These are phyloP conservation scores for Nemania sp. DNA, from an alignment of 2,329 filamentous ascomycete species.

Conservation along the genomic window DNA sequence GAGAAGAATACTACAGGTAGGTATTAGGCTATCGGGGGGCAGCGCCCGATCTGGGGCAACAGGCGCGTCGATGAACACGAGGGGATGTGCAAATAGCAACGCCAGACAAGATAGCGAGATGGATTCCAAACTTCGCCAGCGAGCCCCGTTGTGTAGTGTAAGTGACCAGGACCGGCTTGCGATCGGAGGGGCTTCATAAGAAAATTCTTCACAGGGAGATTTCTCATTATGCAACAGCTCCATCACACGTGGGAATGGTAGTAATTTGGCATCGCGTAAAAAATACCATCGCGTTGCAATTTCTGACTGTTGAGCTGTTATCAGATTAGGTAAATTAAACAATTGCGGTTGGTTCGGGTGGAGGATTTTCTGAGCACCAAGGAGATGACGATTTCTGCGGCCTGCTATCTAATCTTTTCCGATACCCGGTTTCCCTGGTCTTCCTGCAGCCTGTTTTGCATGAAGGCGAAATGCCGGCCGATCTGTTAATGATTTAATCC, in stretches of 20 bases:
- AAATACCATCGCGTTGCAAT: not conserved
- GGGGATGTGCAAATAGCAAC: not conserved
- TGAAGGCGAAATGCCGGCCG: constrained; percentile 18
- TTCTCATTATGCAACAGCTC: constrained; percentile 5
- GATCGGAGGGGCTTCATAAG: constrained; percentile 12
- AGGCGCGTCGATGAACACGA: not conserved
- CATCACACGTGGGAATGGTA: constrained; percentile 15
- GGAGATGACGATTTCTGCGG: constrained; percentile 4
- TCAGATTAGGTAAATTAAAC: constrained; percentile 38
- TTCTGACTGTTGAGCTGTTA: constrained; percentile 8
- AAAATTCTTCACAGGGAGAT: constrained; percentile 2
- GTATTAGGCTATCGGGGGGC: not conserved
- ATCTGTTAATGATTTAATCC: constrained; percentile 7
- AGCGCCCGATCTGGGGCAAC: not conserved
- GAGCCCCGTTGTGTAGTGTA: too few species aligned
- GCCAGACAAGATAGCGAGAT: not conserved
- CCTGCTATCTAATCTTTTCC: constrained; percentile 14
- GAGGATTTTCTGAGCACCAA: constrained; percentile 16
- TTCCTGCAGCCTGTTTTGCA: constrained; percentile 20
- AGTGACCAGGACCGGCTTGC: constrained; percentile 4
- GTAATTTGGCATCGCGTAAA: constrained; percentile 10
- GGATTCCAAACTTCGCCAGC: too few species aligned
- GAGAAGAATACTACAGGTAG: too few species aligned
- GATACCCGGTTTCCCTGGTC: constrained; percentile 2
- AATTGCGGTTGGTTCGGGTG: constrained; percentile 32